Conservation (phyloP, 208 protist genomes). For the Acanthamoeba triangularis region DNA sequence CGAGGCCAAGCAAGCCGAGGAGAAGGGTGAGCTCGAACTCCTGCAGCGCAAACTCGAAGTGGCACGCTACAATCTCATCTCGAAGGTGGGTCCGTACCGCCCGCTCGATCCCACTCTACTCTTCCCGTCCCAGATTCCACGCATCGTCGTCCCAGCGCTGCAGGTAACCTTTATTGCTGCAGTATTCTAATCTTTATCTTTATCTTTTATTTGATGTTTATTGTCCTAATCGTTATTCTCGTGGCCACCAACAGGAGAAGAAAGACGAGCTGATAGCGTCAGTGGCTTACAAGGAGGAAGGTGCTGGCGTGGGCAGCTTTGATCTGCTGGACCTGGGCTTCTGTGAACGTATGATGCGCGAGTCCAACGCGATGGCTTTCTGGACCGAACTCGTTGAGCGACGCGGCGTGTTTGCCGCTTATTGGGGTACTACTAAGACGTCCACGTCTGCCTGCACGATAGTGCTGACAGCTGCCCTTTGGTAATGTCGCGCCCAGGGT, state of each 20-base stretch:
- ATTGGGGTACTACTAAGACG: background rate
- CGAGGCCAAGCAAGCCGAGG: constrained; percentile 3
- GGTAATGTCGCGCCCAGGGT: background rate
- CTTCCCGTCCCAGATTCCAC: background rate
- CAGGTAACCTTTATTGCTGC: too few species aligned
- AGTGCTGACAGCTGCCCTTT: background rate
- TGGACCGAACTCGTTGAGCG: constrained; percentile 48
- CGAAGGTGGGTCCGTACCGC: constrained; percentile 39
- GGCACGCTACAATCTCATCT: constrained; percentile 33
- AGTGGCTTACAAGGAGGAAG: constrained; percentile 1
- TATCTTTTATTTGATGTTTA: background rate
- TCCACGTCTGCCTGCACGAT: background rate
- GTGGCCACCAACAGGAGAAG: background rate
- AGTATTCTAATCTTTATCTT: background rate
- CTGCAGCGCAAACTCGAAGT: constrained; percentile 30
- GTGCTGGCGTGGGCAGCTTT: background rate
- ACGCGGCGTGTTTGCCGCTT: constrained; percentile 14
- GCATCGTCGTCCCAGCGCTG: background rate
- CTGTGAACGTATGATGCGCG: constrained; percentile 41
- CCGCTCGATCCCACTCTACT: constrained; percentile 42
- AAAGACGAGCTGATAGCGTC: background rate
- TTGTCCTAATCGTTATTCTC: background rate
- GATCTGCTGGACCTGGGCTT: constrained; percentile 5
- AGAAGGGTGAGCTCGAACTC: background rate
- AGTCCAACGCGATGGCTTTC: constrained; percentile 61